A percentile compares a stretch with the other conserved stretches of the same genome.
phyloP scores from a whole-genome alignment of 2,329 filamentous ascomycete genomes.

The Aspergillus sp. region DNA sequence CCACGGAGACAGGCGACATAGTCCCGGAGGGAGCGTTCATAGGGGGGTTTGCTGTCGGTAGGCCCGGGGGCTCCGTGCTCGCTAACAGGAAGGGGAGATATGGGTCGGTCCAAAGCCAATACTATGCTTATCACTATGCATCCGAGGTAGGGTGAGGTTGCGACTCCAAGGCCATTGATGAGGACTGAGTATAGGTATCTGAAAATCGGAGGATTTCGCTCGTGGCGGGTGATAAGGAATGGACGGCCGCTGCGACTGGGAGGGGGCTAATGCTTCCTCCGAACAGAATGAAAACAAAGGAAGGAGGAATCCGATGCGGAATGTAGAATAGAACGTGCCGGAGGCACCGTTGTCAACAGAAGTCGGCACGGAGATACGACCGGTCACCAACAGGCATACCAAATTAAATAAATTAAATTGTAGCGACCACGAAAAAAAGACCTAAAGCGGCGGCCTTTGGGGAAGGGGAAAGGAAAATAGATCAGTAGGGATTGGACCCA shows the following conservation, averaged over 20 bases:
- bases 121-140: constrained; percentile 14
- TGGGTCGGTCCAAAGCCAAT: constrained; percentile 8
- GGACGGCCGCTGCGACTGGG: background rate
- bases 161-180: constrained; percentile 14
- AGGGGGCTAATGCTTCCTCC: background rate
- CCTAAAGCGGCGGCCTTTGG: background rate
- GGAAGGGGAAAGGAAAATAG: background rate
- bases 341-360: background rate
- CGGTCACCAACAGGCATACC: background rate
- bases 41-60: constrained; percentile 30
- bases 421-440: background rate
- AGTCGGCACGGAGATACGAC: background rate
- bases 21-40: constrained; percentile 76
- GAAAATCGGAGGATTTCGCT: constrained; percentile 7
- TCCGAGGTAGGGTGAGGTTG: constrained; percentile 13
- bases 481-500: background rate
- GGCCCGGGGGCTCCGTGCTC: constrained; percentile 8
- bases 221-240: constrained; percentile 13
- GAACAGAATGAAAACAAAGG: constrained; percentile 2
- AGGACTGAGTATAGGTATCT: constrained; percentile 8
- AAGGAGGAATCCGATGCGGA: constrained; percentile 2
- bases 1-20: constrained; percentile 79
- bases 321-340: constrained; percentile 6
- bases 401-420: background rate
- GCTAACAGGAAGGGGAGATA: constrained; percentile 2